Base-by-base conservation (phyloP, 345 rosid genomes). In the Citrus hindsii region DNA sequence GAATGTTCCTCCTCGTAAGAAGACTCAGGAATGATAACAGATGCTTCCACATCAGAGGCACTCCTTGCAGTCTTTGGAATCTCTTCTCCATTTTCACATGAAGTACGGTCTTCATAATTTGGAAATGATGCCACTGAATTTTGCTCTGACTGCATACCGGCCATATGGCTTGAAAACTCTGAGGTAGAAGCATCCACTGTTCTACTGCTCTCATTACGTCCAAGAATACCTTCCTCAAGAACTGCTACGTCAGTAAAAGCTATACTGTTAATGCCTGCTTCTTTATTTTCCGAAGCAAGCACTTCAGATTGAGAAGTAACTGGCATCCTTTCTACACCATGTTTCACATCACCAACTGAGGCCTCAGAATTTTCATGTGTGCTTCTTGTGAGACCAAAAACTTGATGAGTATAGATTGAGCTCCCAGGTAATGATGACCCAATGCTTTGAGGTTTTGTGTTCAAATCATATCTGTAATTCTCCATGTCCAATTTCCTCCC, bases 401-500 rank as follows among this genome's bases (percentile, higher is more conserved):
- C 86, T 74, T 86, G 94, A 84, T 80, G 78, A 79, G 83, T 65
- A 65, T 85, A 83, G 79, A 79, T 85, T 76, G 92, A 89, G 80
- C 84, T 78, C 77, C 90, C 92, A 64, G 93, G 88, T 46, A 86
- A 75, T 37, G 90, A 90, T 28, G 93, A 84, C 76, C 83, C 84
- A 53, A 79, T 72, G 77, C 90, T 91, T 82, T 86, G 95, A 68
- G 93, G 86, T 85, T 90, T 90, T 40, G 87, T 78, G 78, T 76
- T 84, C 58, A 69, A 63, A 63, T 89, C 97, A 66, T 83, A 79
- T 86, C 89, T 89, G 86, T 83, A 86, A 81, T 86, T 87, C 76
- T 93, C 99, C 77, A 84, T 69, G 71, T 92, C 97, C 81, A 84
- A 88, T 79, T 88, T 92, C 83, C 77, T 88, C 77, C 93, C 88